These are phyloP conservation scores for Adansonia gregorii DNA, from an alignment of 441 rosid species.

Conservation along the genomic window DNA sequence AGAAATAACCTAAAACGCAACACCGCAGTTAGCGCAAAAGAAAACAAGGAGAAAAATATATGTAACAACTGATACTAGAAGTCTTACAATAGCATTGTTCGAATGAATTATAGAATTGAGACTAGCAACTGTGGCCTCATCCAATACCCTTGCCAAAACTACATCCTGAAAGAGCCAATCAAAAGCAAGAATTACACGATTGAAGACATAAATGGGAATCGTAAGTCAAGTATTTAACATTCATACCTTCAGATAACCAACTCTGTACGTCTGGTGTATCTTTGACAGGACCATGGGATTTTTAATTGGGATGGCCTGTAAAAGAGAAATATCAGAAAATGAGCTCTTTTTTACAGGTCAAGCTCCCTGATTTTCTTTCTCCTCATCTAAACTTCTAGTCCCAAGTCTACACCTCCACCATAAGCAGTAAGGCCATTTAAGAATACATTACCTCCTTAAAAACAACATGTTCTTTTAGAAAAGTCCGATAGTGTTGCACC, in stretches of 20 bases:
- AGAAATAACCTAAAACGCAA: conserved; percentile 74
- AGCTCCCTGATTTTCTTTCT: neutral
- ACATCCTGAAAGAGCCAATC: conserved; percentile 72
- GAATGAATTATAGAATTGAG: conserved; percentile 90
- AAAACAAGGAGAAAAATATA: neutral
- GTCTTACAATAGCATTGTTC: conserved; percentile 90
- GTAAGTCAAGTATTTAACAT: conserved; percentile 26
- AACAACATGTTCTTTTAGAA: conserved; percentile 88
- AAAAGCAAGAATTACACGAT: conserved; percentile 36
- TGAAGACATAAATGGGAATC: conserved; percentile 1
- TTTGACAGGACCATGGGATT: conserved; percentile 82
- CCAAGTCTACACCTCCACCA: neutral
- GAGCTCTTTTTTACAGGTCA: neutral
- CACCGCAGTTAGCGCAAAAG: conserved; percentile 30
- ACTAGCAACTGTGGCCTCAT: conserved; percentile 83
- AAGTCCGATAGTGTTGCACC: conserved; percentile 79
- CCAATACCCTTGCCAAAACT: conserved; percentile 92
- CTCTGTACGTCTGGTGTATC: conserved; percentile 97
- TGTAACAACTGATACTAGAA: conserved; percentile 18
- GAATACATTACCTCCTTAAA: conserved; percentile 81
- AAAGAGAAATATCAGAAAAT: conserved; percentile 1
- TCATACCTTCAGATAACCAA: conserved; percentile 92
- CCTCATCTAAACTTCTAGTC: conserved; percentile 1
- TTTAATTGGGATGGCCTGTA: conserved; percentile 91
- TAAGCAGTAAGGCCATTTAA: conserved; percentile 26